Evolutionary conservation across 1,284 basidiomycete species (phyloP), one percentile per base, ranked within the genome.

Genomic region (Tylopilus microsporus): DNA sequence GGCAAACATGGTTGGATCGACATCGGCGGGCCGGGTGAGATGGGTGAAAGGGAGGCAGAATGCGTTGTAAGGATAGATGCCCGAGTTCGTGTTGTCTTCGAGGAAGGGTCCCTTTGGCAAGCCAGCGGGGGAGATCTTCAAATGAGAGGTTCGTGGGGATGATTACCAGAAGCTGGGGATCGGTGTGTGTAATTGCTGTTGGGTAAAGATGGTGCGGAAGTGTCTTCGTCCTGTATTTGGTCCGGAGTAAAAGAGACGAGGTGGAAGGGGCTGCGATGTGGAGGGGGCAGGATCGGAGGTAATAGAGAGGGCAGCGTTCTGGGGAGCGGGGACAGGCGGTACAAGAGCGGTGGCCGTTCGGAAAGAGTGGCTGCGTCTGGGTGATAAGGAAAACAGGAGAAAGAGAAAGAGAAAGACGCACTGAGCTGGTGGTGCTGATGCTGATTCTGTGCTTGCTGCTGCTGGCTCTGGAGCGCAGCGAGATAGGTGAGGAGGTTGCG

Each of bases 41-140:
- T 89, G 85, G 4, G 87, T 82, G 67, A 92, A 89, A 1, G 96
- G 96, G 68, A 95, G 86, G 32, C 82, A 80, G 73, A 88, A 97
- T 18, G 95, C 88, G 73, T 98, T 98, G 80, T 96, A 98, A 1
- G 96, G 96, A 69, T 97, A 96, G 60, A 98, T 87, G 53, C 86
- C 82, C 4, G 92, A 94, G 61, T 83, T 80, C 50, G 83, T 77
- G 70, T 96, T 86, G 70, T 93, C 88, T 65, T 95, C 92, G 49
- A 92, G 79, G 70, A 85, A 86, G 3, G 84, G 81, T 0, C 82
- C 85, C 63, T 86, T 86, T 32, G 87, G 83, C 59, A 86, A 70
- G 63, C 87, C 82, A 12, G 62, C 70, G 6, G 30, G 30, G 7
- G 30, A 32, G 30, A 32, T 32, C 25, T 25, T 25, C 25, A 25